Evolutionary conservation across 768 basidiomycete genomes (phyloP).

Genomic region (Podaxis rugospora): DNA sequence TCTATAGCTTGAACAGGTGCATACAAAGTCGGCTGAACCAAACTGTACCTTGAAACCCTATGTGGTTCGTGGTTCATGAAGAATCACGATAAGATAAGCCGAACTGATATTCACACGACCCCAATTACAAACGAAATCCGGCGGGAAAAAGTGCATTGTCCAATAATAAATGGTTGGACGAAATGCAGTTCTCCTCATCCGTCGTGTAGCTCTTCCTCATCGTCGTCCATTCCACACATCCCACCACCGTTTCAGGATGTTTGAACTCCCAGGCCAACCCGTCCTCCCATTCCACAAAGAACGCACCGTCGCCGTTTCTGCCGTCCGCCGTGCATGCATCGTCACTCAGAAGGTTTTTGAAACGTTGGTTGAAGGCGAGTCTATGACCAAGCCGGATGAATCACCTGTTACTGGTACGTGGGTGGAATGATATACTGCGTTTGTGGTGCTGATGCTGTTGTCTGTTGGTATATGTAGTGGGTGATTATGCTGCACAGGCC

Average conservation of each 20-base stretch:
- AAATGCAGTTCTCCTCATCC: neutral
- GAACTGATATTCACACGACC: neutral
- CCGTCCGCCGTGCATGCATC: constrained; percentile 82
- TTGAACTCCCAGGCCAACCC: neutral
- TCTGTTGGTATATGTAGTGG: constrained; percentile 48
- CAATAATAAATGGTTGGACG: neutral
- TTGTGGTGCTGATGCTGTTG: neutral
- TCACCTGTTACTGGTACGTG: constrained; percentile 79
- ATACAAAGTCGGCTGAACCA: no score
- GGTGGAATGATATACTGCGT: neutral
- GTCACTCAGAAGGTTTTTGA: constrained; percentile 86
- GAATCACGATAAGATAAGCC: neutral
- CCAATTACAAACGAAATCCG: neutral
- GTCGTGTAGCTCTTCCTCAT: neutral
- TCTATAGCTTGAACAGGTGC: no score
- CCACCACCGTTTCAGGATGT: neutral
- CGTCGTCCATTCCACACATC: neutral
- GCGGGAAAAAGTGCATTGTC: neutral
- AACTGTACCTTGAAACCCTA: neutral
- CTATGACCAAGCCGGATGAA: constrained; percentile 87
- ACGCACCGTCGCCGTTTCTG: constrained; percentile 65
- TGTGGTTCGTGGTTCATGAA: neutral
- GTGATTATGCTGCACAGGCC: constrained; percentile 92
- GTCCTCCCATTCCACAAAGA: neutral
- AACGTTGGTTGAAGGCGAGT: constrained; percentile 80